Base-by-base conservation (phyloP, 2,329 filamentous ascomycete species). In the Penicillium paneum region DNA sequence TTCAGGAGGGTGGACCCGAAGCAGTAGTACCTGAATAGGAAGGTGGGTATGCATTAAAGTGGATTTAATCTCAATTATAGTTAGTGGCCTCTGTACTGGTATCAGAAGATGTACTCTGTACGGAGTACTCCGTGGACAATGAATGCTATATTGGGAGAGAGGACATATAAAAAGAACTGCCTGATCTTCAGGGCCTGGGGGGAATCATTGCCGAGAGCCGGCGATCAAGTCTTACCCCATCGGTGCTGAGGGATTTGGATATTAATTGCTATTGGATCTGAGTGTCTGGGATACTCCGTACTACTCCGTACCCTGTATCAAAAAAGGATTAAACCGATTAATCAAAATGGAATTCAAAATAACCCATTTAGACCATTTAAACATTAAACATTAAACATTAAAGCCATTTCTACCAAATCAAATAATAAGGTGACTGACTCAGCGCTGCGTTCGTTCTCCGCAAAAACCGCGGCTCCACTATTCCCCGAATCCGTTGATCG, bases 381-480 rank as follows among this genome's bases (percentile, higher is more conserved):
- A 44, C 3, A 26, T 17, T 40, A 39, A 39, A 5, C 10, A 26
- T 29, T 10, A 24, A 31, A 44, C 3, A 26, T 17, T 40, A 39
- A 39, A 5, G 2, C 17, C 21, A 6, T 26, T 15, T 21, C 19
- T 45, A 45, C 35, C 19, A 12, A 29, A 35, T 17, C n/a, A n/a
- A 26, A 21, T 21, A 21, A 39, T 21, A 39, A 21, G 29, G 21
- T 46, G 11, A 19, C 12, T 52, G 49, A 48, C 32, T 53, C 40
- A 54, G 50, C 44, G 42, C 61, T 56, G 61, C 60, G 56, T 62
- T 62, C 60, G 60, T 63, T 61, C 61, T 64, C 63, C 61, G 60
- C 61, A 65, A 61, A 64, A 60, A 59, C 57, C 52, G 52, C 62
- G 63, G 63, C 61, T 64, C 63, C 63, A 65, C 63, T 63, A 62